Percentiles rank a stretch among this genome's conserved stretches.
Conservation (phyloP, 2,329 filamentous ascomycete species). For the Diaporthe caulivora region DNA sequence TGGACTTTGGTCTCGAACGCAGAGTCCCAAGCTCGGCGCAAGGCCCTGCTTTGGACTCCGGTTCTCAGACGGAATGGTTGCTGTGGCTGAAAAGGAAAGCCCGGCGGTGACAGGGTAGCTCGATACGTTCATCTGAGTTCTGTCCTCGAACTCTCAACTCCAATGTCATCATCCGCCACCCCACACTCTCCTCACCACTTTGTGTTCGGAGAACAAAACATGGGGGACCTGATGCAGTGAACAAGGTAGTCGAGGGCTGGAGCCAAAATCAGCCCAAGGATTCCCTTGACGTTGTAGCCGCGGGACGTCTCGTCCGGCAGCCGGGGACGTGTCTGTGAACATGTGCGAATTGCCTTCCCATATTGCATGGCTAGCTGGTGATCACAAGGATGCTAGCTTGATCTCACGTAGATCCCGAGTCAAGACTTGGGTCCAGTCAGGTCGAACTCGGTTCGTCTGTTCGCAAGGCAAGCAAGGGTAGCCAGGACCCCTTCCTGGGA, state of each 20-base stretch:
- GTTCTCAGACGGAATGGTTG: not conserved
- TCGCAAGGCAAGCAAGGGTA: conserved; percentile 32
- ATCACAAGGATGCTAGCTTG: conserved; percentile 34
- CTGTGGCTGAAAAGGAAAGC: conserved; percentile 3
- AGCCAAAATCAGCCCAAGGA: conserved; percentile 16
- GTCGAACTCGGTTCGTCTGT: conserved; percentile 32
- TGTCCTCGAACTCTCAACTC: conserved; percentile 16
- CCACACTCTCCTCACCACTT: not conserved
- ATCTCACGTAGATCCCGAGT: conserved; percentile 33
- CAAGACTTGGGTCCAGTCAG: conserved; percentile 34
- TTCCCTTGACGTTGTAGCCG: conserved; percentile 31
- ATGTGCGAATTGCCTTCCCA: conserved; percentile 15
- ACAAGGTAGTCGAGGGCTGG: not conserved
- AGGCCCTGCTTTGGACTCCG: not conserved
- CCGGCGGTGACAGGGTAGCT: conserved; percentile 23
- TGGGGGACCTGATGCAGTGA: not conserved
- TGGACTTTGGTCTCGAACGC: not conserved
- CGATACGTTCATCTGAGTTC: conserved; percentile 10
- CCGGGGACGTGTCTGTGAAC: conserved; percentile 32
- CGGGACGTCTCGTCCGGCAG: conserved; percentile 34
- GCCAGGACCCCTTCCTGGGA: conserved; percentile 23
- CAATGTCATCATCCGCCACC: conserved; percentile 30
- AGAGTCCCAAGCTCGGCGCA: not conserved
- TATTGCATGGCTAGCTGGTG: conserved; percentile 22
- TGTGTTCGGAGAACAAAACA: conserved; percentile 14